A percentile compares a stretch with the other conserved stretches of the same genome.
Conservation (phyloP, 2,329 filamentous ascomycete species). For the Talaromyces funiculosus region DNA sequence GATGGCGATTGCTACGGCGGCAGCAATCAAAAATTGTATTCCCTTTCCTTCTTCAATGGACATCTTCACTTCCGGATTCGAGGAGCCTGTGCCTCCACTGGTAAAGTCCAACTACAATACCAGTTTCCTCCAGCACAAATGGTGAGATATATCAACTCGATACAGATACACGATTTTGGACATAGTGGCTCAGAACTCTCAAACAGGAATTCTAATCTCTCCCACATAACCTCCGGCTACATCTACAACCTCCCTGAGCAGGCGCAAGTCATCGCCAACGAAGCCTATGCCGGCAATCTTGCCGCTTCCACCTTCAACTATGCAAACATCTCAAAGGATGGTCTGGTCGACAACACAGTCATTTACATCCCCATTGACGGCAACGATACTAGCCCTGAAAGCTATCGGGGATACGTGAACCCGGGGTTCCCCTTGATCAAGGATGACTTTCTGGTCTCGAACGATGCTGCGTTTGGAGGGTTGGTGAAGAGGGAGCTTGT, state of each 20-base stretch:
- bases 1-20: not conserved
- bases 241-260: slow-evolving; percentile 32
- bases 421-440: slow-evolving; percentile 35
- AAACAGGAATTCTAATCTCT: slow-evolving; percentile 34
- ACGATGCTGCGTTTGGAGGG: slow-evolving; percentile 18
- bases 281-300: slow-evolving; percentile 25
- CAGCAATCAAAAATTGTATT: not conserved
- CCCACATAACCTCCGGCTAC: slow-evolving; percentile 34
- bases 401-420: slow-evolving; percentile 34
- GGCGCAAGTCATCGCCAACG: slow-evolving; percentile 26
- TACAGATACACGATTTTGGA: not conserved
- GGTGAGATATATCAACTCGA: slow-evolving; percentile 17
- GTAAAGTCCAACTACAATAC: slow-evolving; percentile 29
- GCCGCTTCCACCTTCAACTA: slow-evolving; percentile 34
- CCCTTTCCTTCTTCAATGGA: slow-evolving; percentile 15
- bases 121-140: slow-evolving; percentile 38
- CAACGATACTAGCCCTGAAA: slow-evolving; percentile 15
- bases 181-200: not conserved
- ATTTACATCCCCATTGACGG: slow-evolving; percentile 20
- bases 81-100: slow-evolving; percentile 29
- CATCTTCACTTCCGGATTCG: slow-evolving; percentile 27
- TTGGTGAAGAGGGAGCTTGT: slow-evolving; percentile 17
- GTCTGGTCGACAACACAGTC: slow-evolving; percentile 34
- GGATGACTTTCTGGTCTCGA: slow-evolving; percentile 24
- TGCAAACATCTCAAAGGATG: slow-evolving; percentile 29